Evolutionary conservation across 345 rosid species (phyloP), one percentile per base, ranked within the genome.

Genomic region (Hypericum androsaemum): DNA sequence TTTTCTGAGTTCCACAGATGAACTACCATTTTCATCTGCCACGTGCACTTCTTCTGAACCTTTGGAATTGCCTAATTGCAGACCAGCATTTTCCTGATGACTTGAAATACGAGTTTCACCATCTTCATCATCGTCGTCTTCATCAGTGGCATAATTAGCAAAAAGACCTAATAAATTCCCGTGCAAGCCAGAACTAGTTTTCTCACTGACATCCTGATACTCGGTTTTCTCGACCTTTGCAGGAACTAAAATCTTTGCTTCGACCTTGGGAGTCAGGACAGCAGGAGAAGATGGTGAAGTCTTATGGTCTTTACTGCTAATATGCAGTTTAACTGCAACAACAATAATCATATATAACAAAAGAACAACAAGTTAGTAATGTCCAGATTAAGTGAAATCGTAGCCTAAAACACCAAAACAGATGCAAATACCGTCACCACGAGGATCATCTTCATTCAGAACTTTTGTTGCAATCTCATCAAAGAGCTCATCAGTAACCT

Each of bases 401-500:
- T 16, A 32, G 5, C 36, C 44, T 8, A 14, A 59, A 60, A 1
- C n/a, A 48, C 5, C 40, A 9, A 43, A 48, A 40, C 36, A 49
- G 41, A 7, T 37, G 54, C 46, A 47, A 58, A 66, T 69, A 85
- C 97, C 88, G 72, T 80, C 86, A 61, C 56, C 59, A 14, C 51
- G 55, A 32, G 53, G 57, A 68, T 77, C 80, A 68, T 88, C 97
- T 71, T 88, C 99, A 49, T 66, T 57, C 46, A 94, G 80, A 63
- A 94, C 88, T 69, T 88, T 83, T 37, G 80, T 82, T 0, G 97
- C 99, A 71, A 94, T 94, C 80, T 94, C 97, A 77, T 75, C 87
- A 74, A 86, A 88, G 39, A 94, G 71, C 64, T 83, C 95, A 75
- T 94, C 89, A 41, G 97, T 94, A 57, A 94, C 99, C 97, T 92